phyloP scores from a whole-genome alignment of 495 filamentous ascomycete species.

The Sphaerosporella brunnea region DNA sequence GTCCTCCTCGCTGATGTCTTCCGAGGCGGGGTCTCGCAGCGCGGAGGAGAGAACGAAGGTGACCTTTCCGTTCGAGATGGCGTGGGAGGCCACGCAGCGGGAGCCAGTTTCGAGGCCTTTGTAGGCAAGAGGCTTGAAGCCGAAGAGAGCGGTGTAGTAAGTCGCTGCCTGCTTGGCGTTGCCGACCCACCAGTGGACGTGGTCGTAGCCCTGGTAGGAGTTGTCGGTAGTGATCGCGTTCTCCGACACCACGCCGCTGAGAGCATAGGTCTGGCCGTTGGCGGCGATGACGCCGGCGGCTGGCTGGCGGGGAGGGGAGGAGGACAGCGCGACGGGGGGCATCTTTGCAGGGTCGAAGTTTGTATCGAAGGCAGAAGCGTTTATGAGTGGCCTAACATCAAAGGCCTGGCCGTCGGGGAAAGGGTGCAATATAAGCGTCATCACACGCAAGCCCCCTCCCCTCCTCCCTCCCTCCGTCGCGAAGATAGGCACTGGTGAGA shows the following conservation, averaged over 20 bases:
- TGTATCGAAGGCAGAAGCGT: too few relatives aligned
- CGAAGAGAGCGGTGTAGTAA: slow-evolving; percentile 71
- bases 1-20: slow-evolving; percentile 29
- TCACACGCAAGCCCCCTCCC: too few relatives aligned
- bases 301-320: slow-evolving; percentile 30
- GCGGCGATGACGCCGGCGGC: slow-evolving; percentile 30
- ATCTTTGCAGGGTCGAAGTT: slow-evolving; percentile 35
- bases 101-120: slow-evolving; percentile 71
- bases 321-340: slow-evolving; percentile 55
- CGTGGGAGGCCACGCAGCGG: slow-evolving; percentile 57
- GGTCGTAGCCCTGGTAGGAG: slow-evolving; percentile 68
- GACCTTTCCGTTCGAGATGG: slow-evolving; percentile 57
- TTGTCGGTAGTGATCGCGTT: slow-evolving; percentile 29
- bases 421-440: too few relatives aligned
- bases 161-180: slow-evolving; percentile 86
- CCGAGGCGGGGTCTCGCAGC: slow-evolving; percentile 42
- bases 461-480: too few relatives aligned
- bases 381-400: too few relatives aligned
- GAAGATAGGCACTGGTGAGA: too few relatives aligned
- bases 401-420: too few relatives aligned
- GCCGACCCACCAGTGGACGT: slow-evolving; percentile 77
- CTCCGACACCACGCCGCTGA: slow-evolving; percentile 28
- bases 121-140: slow-evolving; percentile 66
- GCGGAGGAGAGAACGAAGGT: slow-evolving; percentile 75
- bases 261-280: slow-evolving; percentile 23